Evolutionary conservation across 257 asterid genomes (phyloP), one percentile per base, ranked within the genome.

Genomic region (Pogostemon cablin): DNA sequence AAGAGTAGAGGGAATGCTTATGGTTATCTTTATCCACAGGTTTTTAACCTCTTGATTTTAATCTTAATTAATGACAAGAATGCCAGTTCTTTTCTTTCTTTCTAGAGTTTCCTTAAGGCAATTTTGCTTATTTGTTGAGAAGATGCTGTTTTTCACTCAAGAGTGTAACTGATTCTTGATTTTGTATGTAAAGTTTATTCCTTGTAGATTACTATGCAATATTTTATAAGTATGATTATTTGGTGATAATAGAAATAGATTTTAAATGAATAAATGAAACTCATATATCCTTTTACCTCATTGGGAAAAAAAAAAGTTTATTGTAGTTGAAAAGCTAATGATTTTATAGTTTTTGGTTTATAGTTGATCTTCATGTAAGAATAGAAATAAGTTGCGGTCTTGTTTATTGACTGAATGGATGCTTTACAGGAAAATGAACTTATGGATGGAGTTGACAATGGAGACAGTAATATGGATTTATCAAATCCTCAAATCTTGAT

Each of bases 1-100:
- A 81, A 68, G 74, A 72, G 49, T 59, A 74, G 73, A 76, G 87
- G 90, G 62, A 85, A 79, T 74, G 79, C 84, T 17, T 61, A 80
- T 75, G 81, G 83, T 68, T 93, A 75, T 70, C 81, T 56, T 47
- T 91, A 89, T 58, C 87, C 90, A 34, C 87, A 81, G 97, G 99
- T 93, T 75, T 65, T 79, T 55, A 53, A 46, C 37, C 67, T 61
- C 59, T 79, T 71, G 41, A 37, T 41, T 42, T 37, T 65, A 40
- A 50, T 11, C n/a, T n/a, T n/a, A n/a, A n/a, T n/a, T n/a, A 17
- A 40, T 43, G 9, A 55, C 7, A 62, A 1, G 4, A 48, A 42
- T 17, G 43, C 38, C 63, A 44, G 55, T 56, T 34, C 12, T 7
- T 44, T 32, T 47, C 9, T 32, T 65, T 39, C 50, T n/a, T 73